Conservation (phyloP, 1,139 yeast species). For the Geotrichum cucujoidarum region DNA sequence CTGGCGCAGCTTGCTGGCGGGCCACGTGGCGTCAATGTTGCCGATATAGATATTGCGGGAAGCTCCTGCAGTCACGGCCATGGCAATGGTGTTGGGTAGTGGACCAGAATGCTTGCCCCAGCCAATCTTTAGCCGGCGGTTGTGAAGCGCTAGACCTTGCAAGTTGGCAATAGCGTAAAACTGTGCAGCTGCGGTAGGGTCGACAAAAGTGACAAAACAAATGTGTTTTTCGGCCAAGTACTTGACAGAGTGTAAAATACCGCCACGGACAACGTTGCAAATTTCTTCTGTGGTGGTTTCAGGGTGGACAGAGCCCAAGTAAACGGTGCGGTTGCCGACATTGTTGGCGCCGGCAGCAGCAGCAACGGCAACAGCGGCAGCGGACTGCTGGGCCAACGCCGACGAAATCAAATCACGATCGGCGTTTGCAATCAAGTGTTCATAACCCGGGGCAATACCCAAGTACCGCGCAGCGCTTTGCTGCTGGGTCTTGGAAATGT, state of each 20-base stretch:
- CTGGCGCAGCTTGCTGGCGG: slow-evolving; percentile 55
- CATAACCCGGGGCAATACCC: slow-evolving; percentile 61
- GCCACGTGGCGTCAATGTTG: slow-evolving; percentile 51
- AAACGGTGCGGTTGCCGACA: slow-evolving; percentile 86
- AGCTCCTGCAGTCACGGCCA: slow-evolving; percentile 89
- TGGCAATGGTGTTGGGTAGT: slow-evolving; percentile 64
- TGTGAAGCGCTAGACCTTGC: slow-evolving; percentile 76
- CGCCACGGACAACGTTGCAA: slow-evolving; percentile 91
- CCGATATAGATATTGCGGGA: slow-evolving; percentile 89
- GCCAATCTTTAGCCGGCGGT: slow-evolving; percentile 77
- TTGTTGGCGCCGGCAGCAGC: slow-evolving; percentile 67
- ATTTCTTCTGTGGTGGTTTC: slow-evolving; percentile 85
- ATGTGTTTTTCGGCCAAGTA: slow-evolving; percentile 76
- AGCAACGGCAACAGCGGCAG: slow-evolving; percentile 69
- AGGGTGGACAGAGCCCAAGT: slow-evolving; percentile 79
- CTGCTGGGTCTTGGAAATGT: slow-evolving; percentile 87
- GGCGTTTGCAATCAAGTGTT: slow-evolving; percentile 72
- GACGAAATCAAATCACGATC: slow-evolving; percentile 56
- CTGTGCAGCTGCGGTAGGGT: slow-evolving; percentile 87
- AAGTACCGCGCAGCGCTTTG: slow-evolving; percentile 84
- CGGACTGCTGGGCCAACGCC: slow-evolving; percentile 58
- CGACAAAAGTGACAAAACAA: slow-evolving; percentile 39
- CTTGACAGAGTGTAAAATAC: slow-evolving; percentile 58
- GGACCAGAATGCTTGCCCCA: slow-evolving; percentile 98
- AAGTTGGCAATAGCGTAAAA: slow-evolving; percentile 67